Base-by-base conservation (phyloP, 192 early-diverging fungal species). In the Ambispora gerdemannii region DNA sequence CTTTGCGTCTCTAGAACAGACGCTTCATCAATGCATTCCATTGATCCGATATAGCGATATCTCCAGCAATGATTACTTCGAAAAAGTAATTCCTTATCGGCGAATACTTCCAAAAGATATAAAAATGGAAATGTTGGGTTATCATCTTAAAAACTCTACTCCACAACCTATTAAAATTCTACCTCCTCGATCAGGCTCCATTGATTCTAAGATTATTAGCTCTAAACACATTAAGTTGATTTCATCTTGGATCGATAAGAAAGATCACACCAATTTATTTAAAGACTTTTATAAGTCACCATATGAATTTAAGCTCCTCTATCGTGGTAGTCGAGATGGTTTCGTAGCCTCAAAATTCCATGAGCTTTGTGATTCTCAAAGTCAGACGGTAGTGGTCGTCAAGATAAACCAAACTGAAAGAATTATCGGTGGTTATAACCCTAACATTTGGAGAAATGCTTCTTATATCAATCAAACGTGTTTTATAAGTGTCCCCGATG, bases 131-230 rank as follows among this genome's bases (percentile, higher is more conserved):
- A 43, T 69, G 15, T 56, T 69, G 13, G 28, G 27, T 56, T 69
- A 25, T 56, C 20, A 58, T 22, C 13, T 67, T 22, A 24, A 35
- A 31, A 17, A 28, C n/a, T 27, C 22, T 52, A 36, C 22, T 67
- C 35, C 17, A 34, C 0, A 0, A 8, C 27, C 17, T 19, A 33
- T 20, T 20, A 0, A 17, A 53, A 34, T 32, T 17, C 49, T 53
- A 27, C 50, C 20, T 24, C 13, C 49, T 34, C 19, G 6, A 24
- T 24, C 24, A 0, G 35, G 33, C 4, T 38, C 0, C 8, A 20
- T 33, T 13, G 51, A 67, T 35, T 67, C 66, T 1, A n/a, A 33
- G 2, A 25, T 67, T n/a, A 67, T 67, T 52, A 32, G 53, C 53
- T 8, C 19, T 24, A 7, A 27, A 19, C 51, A 67, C 20, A 25